A percentile compares a stretch with the other conserved stretches of the same genome.
Evolutionary conservation across 129 eudicot species (phyloP).

Genomic region (Flaveria robusta): DNA sequence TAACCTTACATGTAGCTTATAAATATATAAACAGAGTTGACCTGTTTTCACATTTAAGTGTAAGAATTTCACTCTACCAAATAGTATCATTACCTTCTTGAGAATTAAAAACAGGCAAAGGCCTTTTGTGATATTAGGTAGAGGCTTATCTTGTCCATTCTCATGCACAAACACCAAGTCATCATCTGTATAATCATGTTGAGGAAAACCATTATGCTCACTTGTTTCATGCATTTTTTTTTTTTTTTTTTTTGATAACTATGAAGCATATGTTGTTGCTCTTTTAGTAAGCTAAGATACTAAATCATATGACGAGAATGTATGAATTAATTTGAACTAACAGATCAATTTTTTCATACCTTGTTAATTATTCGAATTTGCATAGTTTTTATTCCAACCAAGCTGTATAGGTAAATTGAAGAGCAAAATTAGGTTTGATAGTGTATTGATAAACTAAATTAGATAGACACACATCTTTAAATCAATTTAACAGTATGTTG

Average conservation of each 20-base stretch:
- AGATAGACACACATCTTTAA: no score
- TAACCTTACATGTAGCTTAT: neutral
- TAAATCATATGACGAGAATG: conserved; percentile 12
- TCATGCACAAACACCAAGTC: conserved; percentile 38
- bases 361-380: no score
- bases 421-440: no score
- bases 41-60: neutral
- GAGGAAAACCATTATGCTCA: neutral
- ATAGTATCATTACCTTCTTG: conserved; percentile 49
- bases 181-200: conserved; percentile 18
- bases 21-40: neutral
- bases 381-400: no score
- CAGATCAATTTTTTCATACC: no score
- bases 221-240: neutral
- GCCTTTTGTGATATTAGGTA: conserved; percentile 33
- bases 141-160: conserved; percentile 37
- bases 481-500: no score
- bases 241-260: neutral
- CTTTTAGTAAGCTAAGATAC: conserved; percentile 26
- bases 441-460: no score
- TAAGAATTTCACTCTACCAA: neutral
- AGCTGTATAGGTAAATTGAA: no score
- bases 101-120: conserved; percentile 24
- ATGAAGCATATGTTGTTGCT: conserved; percentile 2
- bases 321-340: no score